These are phyloP conservation scores for Pisolithus albus DNA, from an alignment of 768 basidiomycete genomes.

Conservation along the genomic window DNA sequence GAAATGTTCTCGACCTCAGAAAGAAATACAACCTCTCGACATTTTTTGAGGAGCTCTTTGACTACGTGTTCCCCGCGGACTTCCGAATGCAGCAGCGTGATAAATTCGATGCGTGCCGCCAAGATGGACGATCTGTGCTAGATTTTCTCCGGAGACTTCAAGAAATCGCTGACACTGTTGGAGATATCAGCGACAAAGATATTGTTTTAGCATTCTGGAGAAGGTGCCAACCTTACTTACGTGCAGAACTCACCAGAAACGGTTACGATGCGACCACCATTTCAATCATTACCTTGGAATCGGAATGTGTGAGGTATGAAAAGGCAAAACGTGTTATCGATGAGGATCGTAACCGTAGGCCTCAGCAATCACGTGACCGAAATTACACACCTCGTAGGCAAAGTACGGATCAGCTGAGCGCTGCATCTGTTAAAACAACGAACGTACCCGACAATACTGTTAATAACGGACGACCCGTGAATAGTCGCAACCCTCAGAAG, in stretches of 20 bases:
- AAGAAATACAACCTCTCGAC: constrained; percentile 6
- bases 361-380: neutral
- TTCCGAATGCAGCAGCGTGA: constrained; percentile 10
- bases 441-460: neutral
- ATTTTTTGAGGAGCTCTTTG: constrained; percentile 8
- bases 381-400: neutral
- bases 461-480: too few species aligned
- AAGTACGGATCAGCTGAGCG: neutral
- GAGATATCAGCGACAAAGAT: constrained; percentile 4
- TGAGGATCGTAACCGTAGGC: neutral
- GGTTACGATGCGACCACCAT: constrained; percentile 6
- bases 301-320: neutral
- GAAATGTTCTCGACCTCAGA: neutral
- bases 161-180: constrained; percentile 6
- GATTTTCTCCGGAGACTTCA: constrained; percentile 6
- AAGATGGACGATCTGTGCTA: constrained; percentile 5
- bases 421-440: neutral
- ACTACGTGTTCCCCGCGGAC: constrained; percentile 11
- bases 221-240: constrained; percentile 4
- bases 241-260: constrained; percentile 2
- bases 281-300: neutral
- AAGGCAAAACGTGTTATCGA: neutral
- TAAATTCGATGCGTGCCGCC: constrained; percentile 8
- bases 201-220: constrained; percentile 10
- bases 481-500: too few species aligned